Evolutionary conservation across 257 asterid genomes (phyloP).

Genomic region (Nicotiana tomentosiformis): DNA sequence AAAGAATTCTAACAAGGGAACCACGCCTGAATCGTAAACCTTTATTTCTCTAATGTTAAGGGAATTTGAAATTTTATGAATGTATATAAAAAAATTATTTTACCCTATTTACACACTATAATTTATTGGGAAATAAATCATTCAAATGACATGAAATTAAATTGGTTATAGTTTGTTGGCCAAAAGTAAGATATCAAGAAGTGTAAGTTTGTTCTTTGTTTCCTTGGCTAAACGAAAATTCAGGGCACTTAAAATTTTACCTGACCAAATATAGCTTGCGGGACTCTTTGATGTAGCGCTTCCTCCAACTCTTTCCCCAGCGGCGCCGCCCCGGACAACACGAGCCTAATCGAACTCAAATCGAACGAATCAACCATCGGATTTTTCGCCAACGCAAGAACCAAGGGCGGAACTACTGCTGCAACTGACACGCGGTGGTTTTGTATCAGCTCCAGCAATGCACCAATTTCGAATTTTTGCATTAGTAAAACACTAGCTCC

Average conservation of each 20-base stretch:
- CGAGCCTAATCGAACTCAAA: slow-evolving; percentile 58
- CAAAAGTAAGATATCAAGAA: background rate
- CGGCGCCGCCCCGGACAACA: slow-evolving; percentile 86
- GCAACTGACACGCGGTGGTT: slow-evolving; percentile 62
- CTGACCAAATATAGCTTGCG: slow-evolving; percentile 89
- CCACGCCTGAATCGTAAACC: no score
- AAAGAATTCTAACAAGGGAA: no score
- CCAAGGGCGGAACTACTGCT: slow-evolving; percentile 83
- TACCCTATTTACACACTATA: no score
- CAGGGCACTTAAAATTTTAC: slow-evolving; percentile 17
- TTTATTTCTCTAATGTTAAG: no score
- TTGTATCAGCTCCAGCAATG: slow-evolving; percentile 59
- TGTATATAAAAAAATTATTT: no score
- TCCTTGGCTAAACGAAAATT: background rate
- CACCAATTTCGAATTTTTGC: slow-evolving; percentile 67
- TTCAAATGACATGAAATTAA: slow-evolving; percentile 3
- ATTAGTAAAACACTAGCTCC: slow-evolving; percentile 58
- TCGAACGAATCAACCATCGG: slow-evolving; percentile 61
- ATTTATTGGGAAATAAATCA: background rate
- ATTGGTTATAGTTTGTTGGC: slow-evolving; percentile 1
- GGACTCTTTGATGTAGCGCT: slow-evolving; percentile 54
- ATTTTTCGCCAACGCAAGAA: slow-evolving; percentile 67
- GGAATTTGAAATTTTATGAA: no score
- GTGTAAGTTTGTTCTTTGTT: background rate
- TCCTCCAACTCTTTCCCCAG: slow-evolving; percentile 75